phyloP scores from a whole-genome alignment of 1,139 yeast species.

The Zygoascus hellenicus region DNA sequence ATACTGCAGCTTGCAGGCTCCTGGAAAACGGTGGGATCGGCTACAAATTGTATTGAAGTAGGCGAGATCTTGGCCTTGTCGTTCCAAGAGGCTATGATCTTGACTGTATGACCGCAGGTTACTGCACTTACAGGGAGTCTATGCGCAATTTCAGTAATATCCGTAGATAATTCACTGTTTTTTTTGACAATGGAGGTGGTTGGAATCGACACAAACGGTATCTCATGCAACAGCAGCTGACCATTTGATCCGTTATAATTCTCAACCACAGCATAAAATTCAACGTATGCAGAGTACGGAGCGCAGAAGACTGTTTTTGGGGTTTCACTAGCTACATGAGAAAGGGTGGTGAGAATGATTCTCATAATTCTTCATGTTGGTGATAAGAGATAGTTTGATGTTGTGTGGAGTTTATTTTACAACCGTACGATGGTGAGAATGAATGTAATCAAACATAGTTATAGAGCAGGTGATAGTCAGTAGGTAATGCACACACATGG shows the following conservation, averaged over 20 bases:
- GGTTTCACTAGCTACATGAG: background rate
- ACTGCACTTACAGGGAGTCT: background rate
- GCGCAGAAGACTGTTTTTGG: slow-evolving; percentile 5
- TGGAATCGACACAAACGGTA: slow-evolving; percentile 3
- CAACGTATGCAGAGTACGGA: slow-evolving; percentile 4
- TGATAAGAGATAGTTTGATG: no score
- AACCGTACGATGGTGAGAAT: no score
- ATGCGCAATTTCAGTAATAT: slow-evolving; percentile 2
- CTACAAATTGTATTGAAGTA: background rate
- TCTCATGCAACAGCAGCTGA: background rate
- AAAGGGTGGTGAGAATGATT: slow-evolving; percentile 7
- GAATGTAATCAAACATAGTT: no score
- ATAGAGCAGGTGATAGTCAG: no score
- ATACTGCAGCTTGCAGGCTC: background rate
- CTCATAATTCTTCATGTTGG: slow-evolving; percentile 1
- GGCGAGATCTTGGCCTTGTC: slow-evolving; percentile 1
- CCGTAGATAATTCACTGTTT: background rate
- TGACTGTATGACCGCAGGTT: slow-evolving; percentile 8
- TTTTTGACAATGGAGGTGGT: background rate
- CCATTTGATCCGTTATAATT: slow-evolving; percentile 5
- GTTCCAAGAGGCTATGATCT: slow-evolving; percentile 12
- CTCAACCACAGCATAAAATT: slow-evolving; percentile 10
- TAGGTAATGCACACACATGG: no score
- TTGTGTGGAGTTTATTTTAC: no score
- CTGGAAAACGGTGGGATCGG: slow-evolving; percentile 7